Conservation (phyloP, 108 stramenopile species). For the Cylindrotheca fusiformis region DNA sequence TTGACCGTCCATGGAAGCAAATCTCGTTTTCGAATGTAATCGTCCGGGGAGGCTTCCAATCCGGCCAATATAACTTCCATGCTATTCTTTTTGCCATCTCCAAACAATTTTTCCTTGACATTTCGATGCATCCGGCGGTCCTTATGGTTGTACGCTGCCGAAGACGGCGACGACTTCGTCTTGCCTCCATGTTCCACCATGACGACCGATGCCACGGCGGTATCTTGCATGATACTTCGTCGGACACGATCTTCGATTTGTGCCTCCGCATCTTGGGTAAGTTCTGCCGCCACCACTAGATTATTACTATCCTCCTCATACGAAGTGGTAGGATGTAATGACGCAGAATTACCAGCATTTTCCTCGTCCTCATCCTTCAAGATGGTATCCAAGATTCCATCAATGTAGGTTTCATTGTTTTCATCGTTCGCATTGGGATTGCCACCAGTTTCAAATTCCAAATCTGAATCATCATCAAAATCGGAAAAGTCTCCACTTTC, state of each 20-base stretch:
- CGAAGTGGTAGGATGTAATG: background rate
- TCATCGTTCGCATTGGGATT: background rate
- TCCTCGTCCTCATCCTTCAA: background rate
- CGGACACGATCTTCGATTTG: constrained; percentile 25
- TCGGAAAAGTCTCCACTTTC: background rate
- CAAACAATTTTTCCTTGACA: constrained; percentile 21
- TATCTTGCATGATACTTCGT: constrained; percentile 12
- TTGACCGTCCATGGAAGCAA: constrained; percentile 43
- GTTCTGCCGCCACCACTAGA: constrained; percentile 20
- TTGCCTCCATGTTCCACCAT: constrained; percentile 3
- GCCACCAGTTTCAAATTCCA: background rate
- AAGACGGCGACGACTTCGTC: background rate
- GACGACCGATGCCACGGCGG: constrained; percentile 21
- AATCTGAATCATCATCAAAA: background rate
- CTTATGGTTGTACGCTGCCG: background rate
- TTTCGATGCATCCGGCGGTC: constrained; percentile 4
- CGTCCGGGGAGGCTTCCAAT: constrained; percentile 12
- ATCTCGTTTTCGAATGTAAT: constrained; percentile 28
- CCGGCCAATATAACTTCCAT: constrained; percentile 12
- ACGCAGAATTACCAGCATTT: background rate
- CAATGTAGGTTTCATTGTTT: too few species aligned
- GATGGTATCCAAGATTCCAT: background rate
- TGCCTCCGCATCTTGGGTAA: constrained; percentile 15
- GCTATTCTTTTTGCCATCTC: constrained; percentile 8
- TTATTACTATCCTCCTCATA: background rate